Evolutionary conservation across 805 yeast genomes (phyloP), one percentile per base, ranked within the genome.

Genomic region (Allodekkera sacchari): DNA sequence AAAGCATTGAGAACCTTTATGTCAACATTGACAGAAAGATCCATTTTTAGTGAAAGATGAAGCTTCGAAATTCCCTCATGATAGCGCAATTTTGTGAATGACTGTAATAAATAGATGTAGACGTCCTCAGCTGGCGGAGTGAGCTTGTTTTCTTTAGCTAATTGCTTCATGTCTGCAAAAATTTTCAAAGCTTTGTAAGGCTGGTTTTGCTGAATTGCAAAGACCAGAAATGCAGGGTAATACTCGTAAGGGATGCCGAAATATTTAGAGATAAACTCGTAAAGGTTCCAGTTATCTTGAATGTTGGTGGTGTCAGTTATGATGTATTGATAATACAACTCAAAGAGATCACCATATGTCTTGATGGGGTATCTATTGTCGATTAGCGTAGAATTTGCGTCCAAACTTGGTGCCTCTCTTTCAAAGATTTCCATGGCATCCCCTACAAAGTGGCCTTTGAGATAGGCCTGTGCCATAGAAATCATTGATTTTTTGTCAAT

Each of bases 61-160:
- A 83, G 52, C 35, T 76, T 79, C 30, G 61, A 61, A 12, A 81
- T 73, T 0, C 89, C 92, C 6, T 75, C 77, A 35, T 68, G 74
- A 42, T 76, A 82, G 21, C 65, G 54, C 32, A 59, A 57, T 30
- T 64, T 63, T 2, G 85, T 82, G 55, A 80, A 80, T 29, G 68
- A 68, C 31, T 67, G 61, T 48, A 83, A 75, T 16, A 82, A 51
- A 41, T 69, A 69, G 33, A 66, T 52, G 44, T 81, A 83, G 52
- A 80, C 70, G 15, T 73, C 77, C 28, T 63, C 60, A 13, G 54
- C 54, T 3, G 77, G 77, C 2, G 77, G 69, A 17, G 64, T 59
- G 6, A 68, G 41, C 5, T 74, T 74, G 25, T 69, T 71, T 13
- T 67, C 59, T 48, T 73, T 74, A 43, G 73, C 69, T 20, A 72